Conservation (phyloP, 306 rosid species). For the Begonia loranthoides region DNA sequence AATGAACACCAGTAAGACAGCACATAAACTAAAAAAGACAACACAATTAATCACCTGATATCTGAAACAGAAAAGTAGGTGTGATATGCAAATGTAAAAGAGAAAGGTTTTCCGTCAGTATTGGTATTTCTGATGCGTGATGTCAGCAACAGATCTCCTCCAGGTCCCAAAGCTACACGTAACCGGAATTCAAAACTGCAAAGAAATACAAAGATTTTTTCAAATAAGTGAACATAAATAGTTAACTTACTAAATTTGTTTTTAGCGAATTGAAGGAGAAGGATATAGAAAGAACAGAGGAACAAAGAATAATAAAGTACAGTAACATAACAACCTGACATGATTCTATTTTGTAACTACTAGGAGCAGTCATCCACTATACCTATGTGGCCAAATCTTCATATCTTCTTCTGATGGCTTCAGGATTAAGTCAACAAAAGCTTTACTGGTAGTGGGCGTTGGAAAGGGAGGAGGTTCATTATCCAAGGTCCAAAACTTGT, state of each 20-base stretch:
- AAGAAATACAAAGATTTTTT: background rate
- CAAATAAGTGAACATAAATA: background rate
- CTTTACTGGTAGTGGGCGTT: conserved; percentile 25
- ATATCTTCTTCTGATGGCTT: conserved; percentile 45
- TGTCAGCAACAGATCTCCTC: conserved; percentile 54
- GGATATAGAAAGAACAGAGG: background rate
- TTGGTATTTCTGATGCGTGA: conserved; percentile 71
- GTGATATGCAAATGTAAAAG: conserved; percentile 66
- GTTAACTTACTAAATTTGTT: background rate
- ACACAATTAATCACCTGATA: conserved; percentile 31
- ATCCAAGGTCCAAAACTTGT: conserved; percentile 56
- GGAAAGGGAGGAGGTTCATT: conserved; percentile 58
- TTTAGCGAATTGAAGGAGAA: background rate
- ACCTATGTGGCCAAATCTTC: conserved; percentile 68
- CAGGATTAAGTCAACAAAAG: conserved; percentile 55
- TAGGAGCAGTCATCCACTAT: conserved; percentile 1
- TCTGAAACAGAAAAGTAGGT: conserved; percentile 50
- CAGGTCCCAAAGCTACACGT: conserved; percentile 50
- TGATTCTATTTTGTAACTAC: too few species aligned
- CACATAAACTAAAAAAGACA: background rate
- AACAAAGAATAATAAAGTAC: background rate
- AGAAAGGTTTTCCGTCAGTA: conserved; percentile 51
- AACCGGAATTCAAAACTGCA: conserved; percentile 65
- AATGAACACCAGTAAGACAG: background rate
- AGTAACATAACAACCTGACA: too few species aligned